A percentile compares a stretch with the other conserved stretches of the same genome.
phyloP scores from a whole-genome alignment of 768 basidiomycete species.

The Tulasnella sp. region DNA sequence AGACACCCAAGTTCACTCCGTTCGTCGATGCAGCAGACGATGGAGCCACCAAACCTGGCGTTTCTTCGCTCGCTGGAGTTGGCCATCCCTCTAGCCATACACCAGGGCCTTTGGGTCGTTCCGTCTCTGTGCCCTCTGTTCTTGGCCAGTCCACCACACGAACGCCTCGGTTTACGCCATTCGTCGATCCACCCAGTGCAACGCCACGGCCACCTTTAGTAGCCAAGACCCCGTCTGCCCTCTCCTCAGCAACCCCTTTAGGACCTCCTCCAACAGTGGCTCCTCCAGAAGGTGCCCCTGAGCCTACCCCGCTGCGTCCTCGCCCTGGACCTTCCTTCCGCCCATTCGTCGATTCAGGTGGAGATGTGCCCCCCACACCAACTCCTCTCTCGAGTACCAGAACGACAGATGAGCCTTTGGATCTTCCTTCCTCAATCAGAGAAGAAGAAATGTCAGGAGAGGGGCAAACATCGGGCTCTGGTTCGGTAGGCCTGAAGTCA shows the following conservation, averaged over 20 bases:
- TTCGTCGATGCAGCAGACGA: conserved; percentile 2
- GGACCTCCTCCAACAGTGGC: conserved; percentile 16
- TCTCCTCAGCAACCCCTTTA: neutral
- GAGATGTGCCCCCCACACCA: neutral
- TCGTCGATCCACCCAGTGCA: conserved; percentile 12
- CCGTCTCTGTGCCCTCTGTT: conserved; percentile 6
- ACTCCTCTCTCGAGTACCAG: neutral
- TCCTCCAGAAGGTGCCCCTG: neutral
- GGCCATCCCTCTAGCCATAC: neutral
- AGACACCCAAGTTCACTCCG: conserved; percentile 10
- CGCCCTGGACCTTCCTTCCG: conserved; percentile 6
- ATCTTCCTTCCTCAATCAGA: neutral
- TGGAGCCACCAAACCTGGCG: too few relatives aligned
- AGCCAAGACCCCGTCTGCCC: neutral
- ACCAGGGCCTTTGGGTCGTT: neutral
- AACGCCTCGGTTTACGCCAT: conserved; percentile 11
- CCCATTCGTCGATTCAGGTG: conserved; percentile 7
- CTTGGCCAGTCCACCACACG: neutral
- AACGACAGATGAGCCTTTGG: neutral
- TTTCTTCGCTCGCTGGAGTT: too few relatives aligned
- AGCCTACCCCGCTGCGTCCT: neutral
- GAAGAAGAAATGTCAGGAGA: neutral
- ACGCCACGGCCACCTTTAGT: neutral
- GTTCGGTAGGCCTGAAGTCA: neutral
- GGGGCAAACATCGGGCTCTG: neutral